Percentiles rank a stretch among this genome's conserved stretches.
phyloP scores from a whole-genome alignment of 352 stramenopile species.

The Phytophthora europaea region DNA sequence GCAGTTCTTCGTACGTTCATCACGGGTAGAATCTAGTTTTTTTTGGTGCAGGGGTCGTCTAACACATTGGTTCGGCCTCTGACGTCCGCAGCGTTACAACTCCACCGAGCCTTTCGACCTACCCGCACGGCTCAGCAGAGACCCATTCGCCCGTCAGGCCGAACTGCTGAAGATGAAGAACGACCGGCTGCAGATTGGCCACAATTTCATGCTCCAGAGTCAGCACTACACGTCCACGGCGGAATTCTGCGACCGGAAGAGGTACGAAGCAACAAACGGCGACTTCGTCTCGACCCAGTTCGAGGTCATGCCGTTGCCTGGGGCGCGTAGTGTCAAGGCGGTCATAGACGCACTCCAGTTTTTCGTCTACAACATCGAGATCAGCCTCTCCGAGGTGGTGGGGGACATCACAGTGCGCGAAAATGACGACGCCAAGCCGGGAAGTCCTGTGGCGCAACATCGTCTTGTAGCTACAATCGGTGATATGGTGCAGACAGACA shows the following conservation, averaged over 20 bases:
- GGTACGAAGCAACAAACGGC: slow-evolving; percentile 40
- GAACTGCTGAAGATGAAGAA: slow-evolving; percentile 31
- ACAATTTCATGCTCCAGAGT: slow-evolving; percentile 30
- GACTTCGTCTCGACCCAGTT: slow-evolving; percentile 45
- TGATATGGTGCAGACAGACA: slow-evolving; percentile 37
- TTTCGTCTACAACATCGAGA: slow-evolving; percentile 60
- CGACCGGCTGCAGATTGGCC: slow-evolving; percentile 26
- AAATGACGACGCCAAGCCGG: slow-evolving; percentile 47
- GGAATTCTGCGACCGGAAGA: slow-evolving; percentile 47
- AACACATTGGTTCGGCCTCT: background rate
- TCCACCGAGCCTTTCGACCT: slow-evolving; percentile 28
- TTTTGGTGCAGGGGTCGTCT: background rate
- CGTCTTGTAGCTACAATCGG: slow-evolving; percentile 40
- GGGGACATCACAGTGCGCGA: slow-evolving; percentile 57
- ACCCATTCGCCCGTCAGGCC: slow-evolving; percentile 16
- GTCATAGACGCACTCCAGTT: slow-evolving; percentile 47
- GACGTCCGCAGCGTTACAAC: slow-evolving; percentile 8
- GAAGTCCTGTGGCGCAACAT: slow-evolving; percentile 42
- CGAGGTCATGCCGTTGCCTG: slow-evolving; percentile 48
- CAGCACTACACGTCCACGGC: slow-evolving; percentile 23
- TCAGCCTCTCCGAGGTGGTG: slow-evolving; percentile 47
- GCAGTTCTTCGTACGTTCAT: slow-evolving; percentile 30
- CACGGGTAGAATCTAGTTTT: background rate
- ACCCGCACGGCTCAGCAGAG: slow-evolving; percentile 12
- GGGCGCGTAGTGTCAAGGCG: slow-evolving; percentile 22